Evolutionary conservation across 306 rosid genomes (phyloP), one percentile per base, ranked within the genome.

Genomic region (Castanea sativa): DNA sequence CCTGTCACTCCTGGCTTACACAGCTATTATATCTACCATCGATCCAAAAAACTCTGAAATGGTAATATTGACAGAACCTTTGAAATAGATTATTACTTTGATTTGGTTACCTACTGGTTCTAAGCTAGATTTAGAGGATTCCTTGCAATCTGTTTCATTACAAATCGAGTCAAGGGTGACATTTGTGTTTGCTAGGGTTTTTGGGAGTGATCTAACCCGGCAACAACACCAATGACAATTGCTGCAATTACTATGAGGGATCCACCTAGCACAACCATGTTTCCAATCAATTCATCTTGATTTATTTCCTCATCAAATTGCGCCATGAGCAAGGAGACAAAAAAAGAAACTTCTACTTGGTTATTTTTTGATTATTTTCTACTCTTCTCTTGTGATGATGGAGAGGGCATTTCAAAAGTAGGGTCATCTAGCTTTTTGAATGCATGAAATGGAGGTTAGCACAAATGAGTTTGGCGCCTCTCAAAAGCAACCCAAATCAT

Each of bases 181-280:
- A 1, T 57, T 71, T 4, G 29, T 27, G 11, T 5, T 0, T 8
- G 8, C 49, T 6, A 13, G 1, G 5, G 19, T 5, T 6, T 49
- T 59, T 19, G 23, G 56, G 77, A 12, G 10, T 11, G 69, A 2
- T 73, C 41, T 0, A 73, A 0, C 21, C 49, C 51, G 23, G 57
- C 16, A 67, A 82, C 3, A 20, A 74, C n/a, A 27, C 8, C 43
- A 2, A 78, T 32, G 38, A 75, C 73, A 8, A 61, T 21, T 45
- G 76, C 49, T 56, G 71, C 88, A 11, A 85, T 73, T 2, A 72
- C 45, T 2, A 75, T 1, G 70, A 82, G 69, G 5, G 85, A 71
- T 27, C 56, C 64, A 67, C 74, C 83, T 21, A 85, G 55, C 61
- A 75, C 73, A n/a, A 51, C 49, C 51, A 81, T 57, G 83, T 85